phyloP scores from a whole-genome alignment of 495 filamentous ascomycete genomes.

The Tuber indicum region DNA sequence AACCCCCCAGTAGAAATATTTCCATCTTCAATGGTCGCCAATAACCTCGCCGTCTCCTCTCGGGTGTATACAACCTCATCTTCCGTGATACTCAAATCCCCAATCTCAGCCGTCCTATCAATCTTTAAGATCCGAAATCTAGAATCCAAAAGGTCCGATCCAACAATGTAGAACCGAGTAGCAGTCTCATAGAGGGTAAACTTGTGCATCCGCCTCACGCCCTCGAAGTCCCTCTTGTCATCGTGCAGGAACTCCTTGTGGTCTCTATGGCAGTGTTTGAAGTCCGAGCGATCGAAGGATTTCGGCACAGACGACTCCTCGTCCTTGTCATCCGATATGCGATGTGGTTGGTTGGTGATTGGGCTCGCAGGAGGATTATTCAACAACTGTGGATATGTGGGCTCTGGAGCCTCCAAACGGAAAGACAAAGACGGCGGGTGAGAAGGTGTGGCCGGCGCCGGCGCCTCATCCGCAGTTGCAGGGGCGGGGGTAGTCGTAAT shows the following conservation, averaged over 20 bases:
- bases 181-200: conserved; percentile 93
- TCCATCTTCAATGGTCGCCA: conserved; percentile 92
- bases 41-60: conserved; percentile 82
- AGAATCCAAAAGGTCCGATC: conserved; percentile 78
- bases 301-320: conserved; percentile 59
- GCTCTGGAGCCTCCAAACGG: conserved; percentile 30
- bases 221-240: conserved; percentile 46
- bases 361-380: conserved; percentile 44
- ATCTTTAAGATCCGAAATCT: conserved; percentile 90
- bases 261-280: conserved; percentile 50
- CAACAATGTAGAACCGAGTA: conserved; percentile 86
- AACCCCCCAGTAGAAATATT: conserved; percentile 88
- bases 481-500: neutral
- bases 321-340: conserved; percentile 54
- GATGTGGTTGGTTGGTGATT: conserved; percentile 33
- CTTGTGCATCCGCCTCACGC: conserved; percentile 82
- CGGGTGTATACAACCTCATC: conserved; percentile 92
- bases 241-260: conserved; percentile 49
- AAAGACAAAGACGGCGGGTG: conserved; percentile 31
- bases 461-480: conserved; percentile 47
- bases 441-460: conserved; percentile 42
- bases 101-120: conserved; percentile 75
- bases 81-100: conserved; percentile 75
- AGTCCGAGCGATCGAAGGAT: conserved; percentile 56
- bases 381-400: conserved; percentile 43